Conservation (phyloP, 768 basidiomycete genomes). For the Ramaria sp. region DNA sequence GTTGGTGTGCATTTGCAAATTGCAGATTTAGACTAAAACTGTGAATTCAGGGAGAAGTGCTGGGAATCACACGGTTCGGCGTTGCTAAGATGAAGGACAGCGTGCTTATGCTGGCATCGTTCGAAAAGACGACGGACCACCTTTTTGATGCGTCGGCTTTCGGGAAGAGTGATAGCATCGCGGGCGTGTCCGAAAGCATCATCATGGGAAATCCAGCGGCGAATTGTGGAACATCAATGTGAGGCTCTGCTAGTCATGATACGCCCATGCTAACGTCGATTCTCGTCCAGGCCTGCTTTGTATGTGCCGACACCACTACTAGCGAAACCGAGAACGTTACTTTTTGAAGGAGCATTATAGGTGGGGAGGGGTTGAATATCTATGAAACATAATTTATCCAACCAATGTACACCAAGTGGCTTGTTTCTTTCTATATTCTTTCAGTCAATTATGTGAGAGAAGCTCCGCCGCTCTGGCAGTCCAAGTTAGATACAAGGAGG, state of each 20-base stretch:
- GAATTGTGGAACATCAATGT: constrained; percentile 93
- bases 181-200: constrained; percentile 97
- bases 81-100: constrained; percentile 99
- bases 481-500: background rate
- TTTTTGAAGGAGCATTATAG: constrained; percentile 28
- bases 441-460: constrained; percentile 27
- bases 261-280: background rate
- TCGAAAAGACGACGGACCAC: constrained; percentile 99
- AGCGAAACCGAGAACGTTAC: constrained; percentile 26
- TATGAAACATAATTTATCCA: background rate
- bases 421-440: constrained; percentile 3
- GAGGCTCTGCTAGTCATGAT: constrained; percentile 15
- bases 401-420: constrained; percentile 10
- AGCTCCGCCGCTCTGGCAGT: constrained; percentile 57
- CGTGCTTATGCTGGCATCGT: constrained; percentile 96
- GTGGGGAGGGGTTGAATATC: constrained; percentile 11
- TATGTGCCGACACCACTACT: constrained; percentile 25
- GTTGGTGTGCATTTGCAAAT: constrained; percentile 24
- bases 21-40: background rate
- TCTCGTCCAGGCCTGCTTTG: constrained; percentile 26
- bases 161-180: constrained; percentile 89
- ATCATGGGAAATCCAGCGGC: constrained; percentile 98
- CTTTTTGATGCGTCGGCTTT: constrained; percentile 95
- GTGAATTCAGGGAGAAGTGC: constrained; percentile 70
- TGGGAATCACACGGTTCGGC: constrained; percentile 97